Conservation (phyloP, 1,139 yeast genomes). For the Komagataea norvegica region DNA sequence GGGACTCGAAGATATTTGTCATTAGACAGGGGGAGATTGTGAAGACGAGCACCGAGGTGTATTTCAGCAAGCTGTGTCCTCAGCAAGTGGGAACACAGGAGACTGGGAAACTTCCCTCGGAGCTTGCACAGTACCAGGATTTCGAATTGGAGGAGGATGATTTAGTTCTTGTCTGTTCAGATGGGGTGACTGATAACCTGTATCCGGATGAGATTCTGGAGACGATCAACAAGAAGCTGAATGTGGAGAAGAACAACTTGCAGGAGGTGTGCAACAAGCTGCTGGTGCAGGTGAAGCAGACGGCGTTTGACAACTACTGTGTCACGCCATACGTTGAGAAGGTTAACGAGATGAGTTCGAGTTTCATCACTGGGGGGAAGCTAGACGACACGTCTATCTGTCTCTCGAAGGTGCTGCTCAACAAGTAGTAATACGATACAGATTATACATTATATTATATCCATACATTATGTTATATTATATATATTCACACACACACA, state of each 20-base stretch:
- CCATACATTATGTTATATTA: conserved; percentile 1
- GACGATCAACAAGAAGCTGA: conserved; percentile 34
- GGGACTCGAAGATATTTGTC: conserved; percentile 49
- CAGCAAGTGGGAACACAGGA: conserved; percentile 52
- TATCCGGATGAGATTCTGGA: conserved; percentile 44
- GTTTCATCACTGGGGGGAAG: conserved; percentile 48
- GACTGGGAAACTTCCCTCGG: conserved; percentile 41
- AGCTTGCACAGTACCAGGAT: conserved; percentile 46
- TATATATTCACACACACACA: neutral
- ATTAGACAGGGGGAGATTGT: conserved; percentile 45
- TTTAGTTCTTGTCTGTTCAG: conserved; percentile 45
- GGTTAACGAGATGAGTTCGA: conserved; percentile 34
- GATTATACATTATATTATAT: neutral
- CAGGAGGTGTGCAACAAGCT: conserved; percentile 40
- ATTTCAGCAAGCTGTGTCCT: conserved; percentile 46
- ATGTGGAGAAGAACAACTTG: conserved; percentile 27
- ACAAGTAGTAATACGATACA: conserved; percentile 1
- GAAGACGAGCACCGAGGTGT: conserved; percentile 44
- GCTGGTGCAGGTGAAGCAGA: conserved; percentile 42
- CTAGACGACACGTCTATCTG: conserved; percentile 53
- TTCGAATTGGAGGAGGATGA: conserved; percentile 40
- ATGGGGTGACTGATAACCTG: conserved; percentile 52
- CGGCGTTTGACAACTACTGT: conserved; percentile 52
- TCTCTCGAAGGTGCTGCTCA: conserved; percentile 38
- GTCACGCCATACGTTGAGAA: conserved; percentile 52